Evolutionary conservation across 345 rosid species (phyloP).

Genomic region (Eucalyptus erythrocorys): DNA sequence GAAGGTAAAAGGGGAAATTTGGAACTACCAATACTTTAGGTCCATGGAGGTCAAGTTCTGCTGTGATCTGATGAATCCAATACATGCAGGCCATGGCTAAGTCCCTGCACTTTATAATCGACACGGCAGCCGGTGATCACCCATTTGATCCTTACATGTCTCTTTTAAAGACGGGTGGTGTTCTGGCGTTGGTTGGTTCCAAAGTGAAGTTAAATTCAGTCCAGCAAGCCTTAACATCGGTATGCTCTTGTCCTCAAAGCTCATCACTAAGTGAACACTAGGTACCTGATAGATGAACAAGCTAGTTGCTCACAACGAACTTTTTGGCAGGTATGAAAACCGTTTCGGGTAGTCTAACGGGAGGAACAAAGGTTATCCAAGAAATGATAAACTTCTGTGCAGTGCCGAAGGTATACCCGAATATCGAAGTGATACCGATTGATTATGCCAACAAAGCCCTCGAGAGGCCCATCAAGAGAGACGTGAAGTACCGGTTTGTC

Average conservation of each 20-base stretch:
- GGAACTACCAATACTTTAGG: background rate
- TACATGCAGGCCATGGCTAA: constrained; percentile 38
- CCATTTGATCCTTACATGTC: constrained; percentile 75
- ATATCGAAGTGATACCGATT: constrained; percentile 61
- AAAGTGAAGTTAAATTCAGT: constrained; percentile 70
- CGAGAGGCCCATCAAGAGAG: constrained; percentile 64
- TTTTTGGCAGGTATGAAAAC: constrained; percentile 47
- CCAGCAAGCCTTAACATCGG: constrained; percentile 62
- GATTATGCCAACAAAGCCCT: constrained; percentile 63
- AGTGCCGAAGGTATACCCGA: constrained; percentile 59
- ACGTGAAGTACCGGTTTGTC: constrained; percentile 80
- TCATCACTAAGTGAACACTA: background rate
- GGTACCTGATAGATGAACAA: background rate
- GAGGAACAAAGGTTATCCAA: constrained; percentile 62
- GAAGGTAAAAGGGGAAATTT: constrained; percentile 29
- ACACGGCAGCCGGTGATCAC: constrained; percentile 88
- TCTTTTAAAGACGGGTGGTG: constrained; percentile 58
- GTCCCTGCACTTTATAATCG: constrained; percentile 68
- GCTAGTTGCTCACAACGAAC: background rate
- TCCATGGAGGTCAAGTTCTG: background rate
- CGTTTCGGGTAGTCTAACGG: constrained; percentile 57
- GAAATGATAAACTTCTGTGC: constrained; percentile 84
- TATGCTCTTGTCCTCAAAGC: background rate
- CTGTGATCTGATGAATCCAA: background rate
- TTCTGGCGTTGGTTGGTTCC: constrained; percentile 61